Conservation (phyloP, 192 early-diverging fungal genomes). For the Spizellomyces sp. region DNA sequence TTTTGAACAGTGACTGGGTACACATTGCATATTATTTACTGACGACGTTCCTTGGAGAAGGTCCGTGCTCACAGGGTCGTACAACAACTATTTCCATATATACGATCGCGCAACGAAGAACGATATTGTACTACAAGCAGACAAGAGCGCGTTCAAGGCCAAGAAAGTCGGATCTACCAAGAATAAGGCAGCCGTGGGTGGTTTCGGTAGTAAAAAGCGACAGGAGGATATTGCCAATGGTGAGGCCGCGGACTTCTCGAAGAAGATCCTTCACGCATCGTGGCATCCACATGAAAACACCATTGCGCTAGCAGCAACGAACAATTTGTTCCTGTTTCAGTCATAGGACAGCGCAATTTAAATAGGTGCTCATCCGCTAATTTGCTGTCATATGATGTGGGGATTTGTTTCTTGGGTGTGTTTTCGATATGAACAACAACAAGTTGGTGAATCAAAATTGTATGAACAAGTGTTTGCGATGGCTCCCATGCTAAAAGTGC, state of each 20-base stretch:
- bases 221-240: slow-evolving; percentile 78
- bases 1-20: background rate
- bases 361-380: too few relatives aligned
- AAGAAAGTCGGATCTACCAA: slow-evolving; percentile 84
- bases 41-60: slow-evolving; percentile 38
- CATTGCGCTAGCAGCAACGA: slow-evolving; percentile 94
- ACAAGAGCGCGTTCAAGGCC: slow-evolving; percentile 97
- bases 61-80: slow-evolving; percentile 91
- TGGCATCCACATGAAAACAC: slow-evolving; percentile 99
- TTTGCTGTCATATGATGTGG: too few relatives aligned
- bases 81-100: slow-evolving; percentile 99
- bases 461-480: too few relatives aligned
- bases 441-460: too few relatives aligned
- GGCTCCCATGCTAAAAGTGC: too few relatives aligned
- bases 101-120: slow-evolving; percentile 80
- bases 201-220: slow-evolving; percentile 51
- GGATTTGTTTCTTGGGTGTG: too few relatives aligned
- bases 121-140: slow-evolving; percentile 91
- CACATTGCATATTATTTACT: background rate
- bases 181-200: slow-evolving; percentile 59
- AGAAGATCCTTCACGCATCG: slow-evolving; percentile 97
- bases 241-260: slow-evolving; percentile 88
- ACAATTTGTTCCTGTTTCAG: slow-evolving; percentile 88
- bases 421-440: too few relatives aligned
- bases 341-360: background rate